A percentile compares a stretch with the other conserved stretches of the same genome.
Evolutionary conservation across 306 rosid genomes (phyloP).

Genomic region (Castanospermum australe): DNA sequence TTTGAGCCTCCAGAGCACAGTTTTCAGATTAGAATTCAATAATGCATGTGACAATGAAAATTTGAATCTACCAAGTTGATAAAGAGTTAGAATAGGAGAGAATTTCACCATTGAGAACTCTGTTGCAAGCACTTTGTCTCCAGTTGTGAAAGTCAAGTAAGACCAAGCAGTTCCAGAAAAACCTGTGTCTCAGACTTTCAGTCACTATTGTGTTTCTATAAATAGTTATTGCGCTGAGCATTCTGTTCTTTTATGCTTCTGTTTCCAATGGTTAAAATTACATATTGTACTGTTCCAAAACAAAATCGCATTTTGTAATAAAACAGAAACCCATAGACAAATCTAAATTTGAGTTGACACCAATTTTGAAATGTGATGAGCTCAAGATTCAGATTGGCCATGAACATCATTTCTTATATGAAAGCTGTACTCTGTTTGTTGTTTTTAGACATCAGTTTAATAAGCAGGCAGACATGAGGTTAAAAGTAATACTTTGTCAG

Average conservation of each 20-base stretch:
- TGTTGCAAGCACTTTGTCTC: not conserved
- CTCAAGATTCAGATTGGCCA: not conserved
- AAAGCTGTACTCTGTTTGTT: not conserved
- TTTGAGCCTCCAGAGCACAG: not conserved
- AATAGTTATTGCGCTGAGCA: conserved; percentile 17
- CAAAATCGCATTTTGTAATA: not conserved
- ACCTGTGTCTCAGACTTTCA: not conserved
- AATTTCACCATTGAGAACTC: conserved; percentile 1
- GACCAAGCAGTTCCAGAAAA: not conserved
- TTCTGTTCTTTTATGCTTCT: conserved; percentile 10
- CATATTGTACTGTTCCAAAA: not conserved
- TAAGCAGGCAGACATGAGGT: conserved; percentile 7
- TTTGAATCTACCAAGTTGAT: conserved; percentile 10
- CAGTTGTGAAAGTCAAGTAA: not conserved
- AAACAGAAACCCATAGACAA: not conserved
- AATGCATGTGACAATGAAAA: not conserved
- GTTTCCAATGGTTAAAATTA: conserved; percentile 17
- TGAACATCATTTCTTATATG: not conserved
- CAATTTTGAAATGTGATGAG: not conserved
- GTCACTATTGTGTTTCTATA: not conserved
- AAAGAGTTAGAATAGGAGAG: not conserved
- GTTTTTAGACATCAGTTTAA: conserved; percentile 2
- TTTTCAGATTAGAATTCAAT: not conserved
- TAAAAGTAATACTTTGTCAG: not conserved
- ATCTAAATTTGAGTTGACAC: not conserved